Evolutionary conservation across 139 green algal species (phyloP).

Genomic region (Ettlia oleoabundans): DNA sequence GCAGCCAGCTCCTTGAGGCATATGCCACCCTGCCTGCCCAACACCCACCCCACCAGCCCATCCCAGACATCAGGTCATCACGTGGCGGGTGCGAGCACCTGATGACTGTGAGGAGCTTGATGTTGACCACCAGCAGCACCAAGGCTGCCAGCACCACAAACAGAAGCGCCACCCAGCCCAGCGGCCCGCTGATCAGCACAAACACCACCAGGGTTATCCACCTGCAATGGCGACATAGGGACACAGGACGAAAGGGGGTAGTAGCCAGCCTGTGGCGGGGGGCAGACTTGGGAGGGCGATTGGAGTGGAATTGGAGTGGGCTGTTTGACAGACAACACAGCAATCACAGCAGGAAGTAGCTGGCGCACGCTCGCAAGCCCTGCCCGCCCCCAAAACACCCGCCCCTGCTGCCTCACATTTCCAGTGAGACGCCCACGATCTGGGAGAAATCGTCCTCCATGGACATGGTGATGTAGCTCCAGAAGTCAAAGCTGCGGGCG

Average conservation of each 20-base stretch:
- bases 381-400: too few relatives aligned
- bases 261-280: too few relatives aligned
- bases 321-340: too few relatives aligned
- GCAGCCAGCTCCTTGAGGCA: not conserved
- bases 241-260: too few relatives aligned
- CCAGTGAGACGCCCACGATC: conserved; percentile 41
- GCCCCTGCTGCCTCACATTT: conserved; percentile 17
- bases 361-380: too few relatives aligned
- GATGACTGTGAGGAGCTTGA: conserved; percentile 47
- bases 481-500: conserved; percentile 47
- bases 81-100: conserved; percentile 33
- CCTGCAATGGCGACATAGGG: too few relatives aligned
- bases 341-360: too few relatives aligned
- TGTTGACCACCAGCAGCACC: conserved; percentile 38
- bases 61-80: too few relatives aligned
- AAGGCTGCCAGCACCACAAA: conserved; percentile 24
- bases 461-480: not conserved
- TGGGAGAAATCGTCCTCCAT: conserved; percentile 38
- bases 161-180: conserved; percentile 36
- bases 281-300: too few relatives aligned
- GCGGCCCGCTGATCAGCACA: conserved; percentile 34
- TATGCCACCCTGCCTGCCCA: too few relatives aligned
- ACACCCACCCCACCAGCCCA: too few relatives aligned
- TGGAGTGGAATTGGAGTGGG: too few relatives aligned
- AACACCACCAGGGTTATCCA: conserved; percentile 40